These are phyloP conservation scores for Lichtheimia corymbifera DNA, from an alignment of 371 early-diverging fungal species.

Conservation along the genomic window DNA sequence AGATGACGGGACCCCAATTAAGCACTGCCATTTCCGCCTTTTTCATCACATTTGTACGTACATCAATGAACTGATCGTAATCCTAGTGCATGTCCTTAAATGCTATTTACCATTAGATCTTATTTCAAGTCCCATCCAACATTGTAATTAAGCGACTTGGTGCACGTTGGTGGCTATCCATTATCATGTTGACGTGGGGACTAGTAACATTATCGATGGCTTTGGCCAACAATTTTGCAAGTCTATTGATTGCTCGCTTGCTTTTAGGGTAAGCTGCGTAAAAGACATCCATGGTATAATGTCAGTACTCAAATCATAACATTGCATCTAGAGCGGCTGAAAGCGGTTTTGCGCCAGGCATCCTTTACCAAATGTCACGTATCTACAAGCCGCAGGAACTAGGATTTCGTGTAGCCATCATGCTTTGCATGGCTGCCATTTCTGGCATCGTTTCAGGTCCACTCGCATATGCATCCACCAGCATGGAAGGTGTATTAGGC, in stretches of 20 bases:
- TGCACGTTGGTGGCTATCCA: slow-evolving; percentile 41
- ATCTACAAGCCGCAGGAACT: slow-evolving; percentile 32
- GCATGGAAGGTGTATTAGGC: slow-evolving; percentile 27
- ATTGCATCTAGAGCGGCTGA: slow-evolving; percentile 17
- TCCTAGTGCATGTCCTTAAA: neutral
- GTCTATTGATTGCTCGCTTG: slow-evolving; percentile 23
- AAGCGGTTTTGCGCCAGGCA: slow-evolving; percentile 27
- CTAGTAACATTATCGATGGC: slow-evolving; percentile 18
- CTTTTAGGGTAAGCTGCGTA: slow-evolving; percentile 25
- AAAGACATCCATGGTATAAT: neutral
- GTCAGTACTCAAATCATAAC: neutral
- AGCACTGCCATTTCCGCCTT: slow-evolving; percentile 35
- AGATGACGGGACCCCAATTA: slow-evolving; percentile 26
- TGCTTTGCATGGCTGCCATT: slow-evolving; percentile 17
- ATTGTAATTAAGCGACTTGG: slow-evolving; percentile 33
- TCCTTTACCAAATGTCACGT: slow-evolving; percentile 26
- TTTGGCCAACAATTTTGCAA: slow-evolving; percentile 29
- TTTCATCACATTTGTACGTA: slow-evolving; percentile 40
- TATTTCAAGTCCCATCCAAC: slow-evolving; percentile 51
- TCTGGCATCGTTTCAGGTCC: slow-evolving; percentile 23
- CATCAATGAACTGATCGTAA: neutral
- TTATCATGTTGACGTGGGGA: slow-evolving; percentile 47
- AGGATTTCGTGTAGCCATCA: slow-evolving; percentile 17
- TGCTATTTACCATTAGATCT: slow-evolving; percentile 24
- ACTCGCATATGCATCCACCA: slow-evolving; percentile 27